A percentile compares a stretch with the other conserved stretches of the same genome.
Conservation (phyloP, 2,329 filamentous ascomycete genomes). For the Penicillium thymicola region DNA sequence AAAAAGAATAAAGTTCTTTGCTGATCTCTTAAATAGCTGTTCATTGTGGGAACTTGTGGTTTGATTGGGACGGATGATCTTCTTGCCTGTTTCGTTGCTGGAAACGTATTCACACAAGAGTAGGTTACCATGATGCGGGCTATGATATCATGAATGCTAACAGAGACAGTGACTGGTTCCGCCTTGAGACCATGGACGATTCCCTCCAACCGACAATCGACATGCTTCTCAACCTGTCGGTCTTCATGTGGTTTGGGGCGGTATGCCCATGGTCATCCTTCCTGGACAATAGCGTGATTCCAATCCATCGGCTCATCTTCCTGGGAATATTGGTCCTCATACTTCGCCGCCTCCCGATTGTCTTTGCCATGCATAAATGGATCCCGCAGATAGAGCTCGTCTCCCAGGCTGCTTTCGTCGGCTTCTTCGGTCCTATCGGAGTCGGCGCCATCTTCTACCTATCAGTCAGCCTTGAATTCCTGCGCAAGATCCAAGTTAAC, state of each 20-base stretch:
- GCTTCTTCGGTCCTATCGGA: slow-evolving; percentile 90
- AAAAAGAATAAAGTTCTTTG: neutral
- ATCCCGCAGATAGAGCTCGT: slow-evolving; percentile 76
- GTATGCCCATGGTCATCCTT: slow-evolving; percentile 79
- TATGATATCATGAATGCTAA: slow-evolving; percentile 7
- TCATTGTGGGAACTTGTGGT: slow-evolving; percentile 82
- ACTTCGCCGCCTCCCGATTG: slow-evolving; percentile 71
- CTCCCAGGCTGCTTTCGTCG: slow-evolving; percentile 77
- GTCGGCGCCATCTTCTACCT: slow-evolving; percentile 90
- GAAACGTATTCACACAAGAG: slow-evolving; percentile 88
- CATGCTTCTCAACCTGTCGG: slow-evolving; percentile 83
- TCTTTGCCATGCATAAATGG: slow-evolving; percentile 68
- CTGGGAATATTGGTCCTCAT: slow-evolving; percentile 74
- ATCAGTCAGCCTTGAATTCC: slow-evolving; percentile 74
- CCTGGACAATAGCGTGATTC: slow-evolving; percentile 63
- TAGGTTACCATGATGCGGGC: slow-evolving; percentile 30
- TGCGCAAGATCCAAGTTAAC: slow-evolving; percentile 57
- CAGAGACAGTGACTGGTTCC: slow-evolving; percentile 74
- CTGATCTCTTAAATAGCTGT: slow-evolving; percentile 51
- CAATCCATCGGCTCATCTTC: slow-evolving; percentile 68
- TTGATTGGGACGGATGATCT: slow-evolving; percentile 87
- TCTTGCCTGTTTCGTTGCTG: slow-evolving; percentile 86
- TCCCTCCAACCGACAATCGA: slow-evolving; percentile 92
- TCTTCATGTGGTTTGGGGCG: slow-evolving; percentile 90
- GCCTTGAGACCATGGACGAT: slow-evolving; percentile 82